phyloP scores from a whole-genome alignment of 1,284 basidiomycete genomes.

The Pascua sp. region DNA sequence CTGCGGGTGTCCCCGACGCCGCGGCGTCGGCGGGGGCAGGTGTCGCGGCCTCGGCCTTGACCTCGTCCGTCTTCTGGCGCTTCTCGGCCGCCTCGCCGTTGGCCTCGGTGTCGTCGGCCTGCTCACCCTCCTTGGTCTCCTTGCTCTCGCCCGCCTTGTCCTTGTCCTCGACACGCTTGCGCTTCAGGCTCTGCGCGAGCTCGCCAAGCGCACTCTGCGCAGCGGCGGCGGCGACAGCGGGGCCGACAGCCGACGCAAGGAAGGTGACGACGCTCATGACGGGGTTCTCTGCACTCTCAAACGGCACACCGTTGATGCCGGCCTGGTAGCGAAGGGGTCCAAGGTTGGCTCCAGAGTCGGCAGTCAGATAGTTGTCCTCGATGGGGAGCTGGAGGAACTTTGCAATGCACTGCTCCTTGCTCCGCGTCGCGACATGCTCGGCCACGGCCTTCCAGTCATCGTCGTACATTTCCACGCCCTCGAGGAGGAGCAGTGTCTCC shows the following conservation, averaged over 20 bases:
- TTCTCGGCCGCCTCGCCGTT: conserved; percentile 24
- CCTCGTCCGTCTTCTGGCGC: conserved; percentile 14
- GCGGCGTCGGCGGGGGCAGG: conserved; percentile 19
- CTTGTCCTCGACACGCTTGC: conserved; percentile 51
- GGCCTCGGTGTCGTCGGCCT: conserved; percentile 14
- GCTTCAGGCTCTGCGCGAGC: conserved; percentile 61
- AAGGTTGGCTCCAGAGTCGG: conserved; percentile 53
- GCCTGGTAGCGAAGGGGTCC: conserved; percentile 69
- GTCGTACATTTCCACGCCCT: conserved; percentile 96
- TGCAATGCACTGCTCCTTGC: conserved; percentile 89
- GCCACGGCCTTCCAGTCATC: conserved; percentile 93
- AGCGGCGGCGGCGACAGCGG: conserved; percentile 86
- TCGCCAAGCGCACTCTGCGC: conserved; percentile 81
- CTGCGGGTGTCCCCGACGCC: neutral
- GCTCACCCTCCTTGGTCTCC: conserved; percentile 17
- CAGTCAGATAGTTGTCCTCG: conserved; percentile 76
- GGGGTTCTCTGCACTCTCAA: conserved; percentile 92
- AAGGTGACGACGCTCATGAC: conserved; percentile 99
- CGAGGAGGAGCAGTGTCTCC: conserved; percentile 81
- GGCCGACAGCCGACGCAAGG: conserved; percentile 85
- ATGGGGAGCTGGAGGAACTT: conserved; percentile 96
- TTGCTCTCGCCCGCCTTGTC: conserved; percentile 19
- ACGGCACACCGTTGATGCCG: conserved; percentile 63
- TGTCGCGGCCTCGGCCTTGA: conserved; percentile 20
- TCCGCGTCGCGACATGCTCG: conserved; percentile 85